Evolutionary conservation across 371 early-diverging fungal species (phyloP), one percentile per base, ranked within the genome.

Genomic region (Mortierella sp.): DNA sequence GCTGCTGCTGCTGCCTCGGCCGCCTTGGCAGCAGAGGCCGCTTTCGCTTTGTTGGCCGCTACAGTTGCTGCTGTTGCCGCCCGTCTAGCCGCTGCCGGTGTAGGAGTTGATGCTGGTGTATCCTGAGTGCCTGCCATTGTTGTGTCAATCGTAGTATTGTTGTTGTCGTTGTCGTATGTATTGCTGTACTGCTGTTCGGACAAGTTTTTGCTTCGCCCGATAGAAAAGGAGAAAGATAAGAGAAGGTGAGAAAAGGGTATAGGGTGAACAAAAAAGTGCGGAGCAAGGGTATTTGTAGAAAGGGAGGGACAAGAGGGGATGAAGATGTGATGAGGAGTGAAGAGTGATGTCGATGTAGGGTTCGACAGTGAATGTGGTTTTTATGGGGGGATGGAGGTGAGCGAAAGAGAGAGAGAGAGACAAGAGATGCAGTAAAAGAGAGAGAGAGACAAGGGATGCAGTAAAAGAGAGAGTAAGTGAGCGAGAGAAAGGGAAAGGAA

Each of bases 61-160:
- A 72, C 64, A 4, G 26, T 41, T 2, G 78, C 73, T 7, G 74
- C 63, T 9, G 71, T 64, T 6, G 74, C 79, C 29, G 79, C 65
- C 47, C 75, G 71, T 58, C 72, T 61, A 8, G 75, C 79, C 22
- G 79, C 70, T 5, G 74, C 39, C 16, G 66, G 7, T 29, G 72
- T 14, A 13, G 43, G 39, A 24, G 52, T 55, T n/a, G 66, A 24
- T 40, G 70, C 66, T 37, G 71, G 47, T 1, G 68, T 31, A 19
- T 68, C 64, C 68, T 63, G 77, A 9, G 79, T 48, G 26, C 37
- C 66, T 52, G 71, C 74, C 78, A 77, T 74, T 45, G 31, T 29
- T 66, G 37, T 67, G 8, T 65, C 6, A 47, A 3, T 1, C 6
- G 29, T 58, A 31, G 2, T 31, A 3, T 19, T 31, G 29, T 29